Evolutionary conservation across 23 red algal genomes (phyloP), one percentile per base, ranked within the genome.

Genomic region (Chondrus crispus): DNA sequence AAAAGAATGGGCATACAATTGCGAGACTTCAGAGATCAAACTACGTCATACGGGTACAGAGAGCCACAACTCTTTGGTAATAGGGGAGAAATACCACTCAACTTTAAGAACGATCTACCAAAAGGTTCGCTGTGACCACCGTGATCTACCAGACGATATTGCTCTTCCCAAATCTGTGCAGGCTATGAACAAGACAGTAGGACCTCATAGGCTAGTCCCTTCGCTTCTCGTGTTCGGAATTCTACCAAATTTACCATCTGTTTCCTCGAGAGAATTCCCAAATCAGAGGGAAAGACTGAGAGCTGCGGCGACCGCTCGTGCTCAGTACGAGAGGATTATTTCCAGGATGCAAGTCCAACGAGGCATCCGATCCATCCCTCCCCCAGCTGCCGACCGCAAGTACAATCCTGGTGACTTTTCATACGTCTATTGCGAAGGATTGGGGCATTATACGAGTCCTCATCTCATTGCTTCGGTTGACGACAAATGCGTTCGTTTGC

Each of bases 171-270:
- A 41, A 37, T 82, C 78, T 5, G 42, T 62, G 30, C 33, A 57
- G 30, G 78, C 78, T 60, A 58, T 82, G 33, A 82, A 82, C 16
- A 38, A 52, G n/a, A 82, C 46, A 32, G 78, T 30, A n/a, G 51
- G 24, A 35, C 46, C 45, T 52, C 48, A 82, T 40, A 47, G 78
- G 33, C 42, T 82, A 45, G 51, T 62, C 26, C 78, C 78, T 60
- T 57, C 7, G 52, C 45, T 82, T 9, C 42, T 82, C 29, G 48
- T 82, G 39, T 82, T 57, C 55, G 78, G 44, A 26, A 66, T 58
- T 4, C 52, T 53, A 24, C 78, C 48, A 18, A 35, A 47, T 29
- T 29, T 82, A 64, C 45, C 78, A 8, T 20, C 24, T 60, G 47
- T 58, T 26, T 57, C 32, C 24, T 36, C 32, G 6, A 82, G n/a